A percentile compares a stretch with the other conserved stretches of the same genome.
phyloP scores from a whole-genome alignment of 108 stramenopile species.

The Chaetoceros tenuissimus region DNA sequence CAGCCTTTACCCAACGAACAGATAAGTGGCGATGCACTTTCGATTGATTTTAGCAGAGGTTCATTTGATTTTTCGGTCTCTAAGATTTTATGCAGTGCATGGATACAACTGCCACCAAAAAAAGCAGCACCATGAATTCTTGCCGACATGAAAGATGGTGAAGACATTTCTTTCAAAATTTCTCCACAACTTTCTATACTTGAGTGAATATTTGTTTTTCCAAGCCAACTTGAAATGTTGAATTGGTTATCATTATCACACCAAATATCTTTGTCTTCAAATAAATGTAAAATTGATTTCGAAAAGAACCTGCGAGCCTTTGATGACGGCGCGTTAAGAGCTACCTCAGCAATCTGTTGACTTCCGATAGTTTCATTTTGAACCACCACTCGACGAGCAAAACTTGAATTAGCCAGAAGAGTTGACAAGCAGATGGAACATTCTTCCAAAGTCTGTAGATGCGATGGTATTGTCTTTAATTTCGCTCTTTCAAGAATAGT shows the following conservation, averaged over 20 bases:
- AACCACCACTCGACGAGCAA: conserved; percentile 31
- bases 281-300: conserved; percentile 33
- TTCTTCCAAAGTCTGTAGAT: conserved; percentile 48
- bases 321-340: conserved; percentile 37
- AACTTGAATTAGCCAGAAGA: conserved; percentile 31
- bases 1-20: conserved; percentile 39
- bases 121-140: conserved; percentile 68
- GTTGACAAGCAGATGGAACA: conserved; percentile 35
- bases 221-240: background rate
- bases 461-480: conserved; percentile 12
- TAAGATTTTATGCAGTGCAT: conserved; percentile 37
- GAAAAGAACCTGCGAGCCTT: conserved; percentile 56
- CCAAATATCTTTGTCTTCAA: conserved; percentile 38
- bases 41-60: background rate
- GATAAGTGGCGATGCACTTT: conserved; percentile 18
- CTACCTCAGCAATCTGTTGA: conserved; percentile 18
- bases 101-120: conserved; percentile 48
- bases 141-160: conserved; percentile 16
- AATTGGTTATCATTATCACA: conserved; percentile 3
- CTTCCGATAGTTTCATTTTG: conserved; percentile 6
- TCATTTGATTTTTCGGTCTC: background rate
- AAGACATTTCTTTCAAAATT: conserved; percentile 14
- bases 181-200: conserved; percentile 20
- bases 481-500: background rate
- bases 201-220: too few relatives aligned